Base-by-base conservation (phyloP, 495 filamentous ascomycete species). In the Neohortaea acidophila region DNA sequence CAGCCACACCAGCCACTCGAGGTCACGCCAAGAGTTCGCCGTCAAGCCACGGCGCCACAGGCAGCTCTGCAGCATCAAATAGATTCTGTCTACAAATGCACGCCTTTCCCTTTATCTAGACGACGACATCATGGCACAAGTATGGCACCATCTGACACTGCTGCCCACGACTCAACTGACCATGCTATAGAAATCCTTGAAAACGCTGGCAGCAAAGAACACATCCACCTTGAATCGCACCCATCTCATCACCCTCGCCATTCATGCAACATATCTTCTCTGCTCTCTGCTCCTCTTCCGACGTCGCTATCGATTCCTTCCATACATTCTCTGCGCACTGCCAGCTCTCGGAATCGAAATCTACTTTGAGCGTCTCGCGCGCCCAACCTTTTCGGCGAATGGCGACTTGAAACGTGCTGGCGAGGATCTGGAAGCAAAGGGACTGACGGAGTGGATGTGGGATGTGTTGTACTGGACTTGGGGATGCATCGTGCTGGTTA, bases 361-460 rank as follows among this genome's bases (percentile, higher is more conserved):
- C 54, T 79, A 79, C 31, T 71, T 97, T 21, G 87, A 96, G 54
- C 70, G 70, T 23, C 69, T 83, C 6, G 81, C 81, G 0, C 80
- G 89, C 5, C 89, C 89, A 7, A 76, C 57, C 31, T 21, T 32
- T 68, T 68, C 35, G 36, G 53, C 54, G 10, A 77, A 73, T 51
- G 73, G 72, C n/a, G 72, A 74, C 2, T 62, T 96, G 28, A 73
- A 72, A 45, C 71, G 66, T 11, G 65, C 78, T 0, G 89, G 89
- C 13, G 87, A 96, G 56, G 89, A 96, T 56, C 68, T 97, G 18
- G 77, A 81, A 20, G 83, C 84, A 0, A 72, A 79, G 19, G 89
- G 89, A 0, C 62, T 97, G 58, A 96, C 85, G 6, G 89, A 97
- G 59, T 97, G 86, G 61, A 81, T 94, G 79, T 96, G 87, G 69